Conservation (phyloP, 2,329 filamentous ascomycete species). For the Alternaria sp. region DNA sequence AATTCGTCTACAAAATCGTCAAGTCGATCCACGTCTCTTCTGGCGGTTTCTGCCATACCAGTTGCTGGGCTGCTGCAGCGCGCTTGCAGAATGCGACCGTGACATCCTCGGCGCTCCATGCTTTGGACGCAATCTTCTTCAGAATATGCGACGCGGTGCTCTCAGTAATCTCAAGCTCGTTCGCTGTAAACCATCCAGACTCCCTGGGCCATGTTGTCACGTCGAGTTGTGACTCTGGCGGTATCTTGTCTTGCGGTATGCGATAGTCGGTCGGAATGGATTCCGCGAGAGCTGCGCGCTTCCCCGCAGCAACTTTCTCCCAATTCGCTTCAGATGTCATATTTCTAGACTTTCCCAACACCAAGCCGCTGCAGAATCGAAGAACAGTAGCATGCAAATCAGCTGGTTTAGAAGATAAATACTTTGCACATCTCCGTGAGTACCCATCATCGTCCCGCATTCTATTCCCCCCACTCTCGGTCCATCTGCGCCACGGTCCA, state of each 20-base stretch:
- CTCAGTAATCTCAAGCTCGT: constrained; percentile 62
- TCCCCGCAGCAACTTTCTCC: constrained; percentile 56
- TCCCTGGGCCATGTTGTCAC: constrained; percentile 63
- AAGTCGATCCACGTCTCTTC: constrained; percentile 1
- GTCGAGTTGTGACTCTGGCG: constrained; percentile 63
- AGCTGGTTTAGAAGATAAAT: not conserved
- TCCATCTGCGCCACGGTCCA: constrained; percentile 24
- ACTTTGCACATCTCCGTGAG: not conserved
- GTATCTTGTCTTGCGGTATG: constrained; percentile 63
- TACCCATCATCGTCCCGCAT: constrained; percentile 17
- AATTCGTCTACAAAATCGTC: constrained; percentile 61
- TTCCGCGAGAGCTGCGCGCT: constrained; percentile 55
- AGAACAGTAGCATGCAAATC: not conserved
- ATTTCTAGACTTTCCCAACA: not conserved
- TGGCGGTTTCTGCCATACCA: constrained; percentile 49
- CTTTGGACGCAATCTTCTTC: constrained; percentile 50
- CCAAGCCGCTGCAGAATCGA: constrained; percentile 7
- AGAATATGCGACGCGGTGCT: constrained; percentile 54
- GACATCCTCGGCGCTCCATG: constrained; percentile 63
- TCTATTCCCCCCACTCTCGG: constrained; percentile 36
- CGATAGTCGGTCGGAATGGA: constrained; percentile 68
- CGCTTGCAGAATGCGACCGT: constrained; percentile 64
- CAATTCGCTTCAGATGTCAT: constrained; percentile 45
- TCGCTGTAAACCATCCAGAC: constrained; percentile 67
- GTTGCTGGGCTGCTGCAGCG: constrained; percentile 63